Conservation (phyloP, 2,329 filamentous ascomycete genomes). For the Ceratocystis lukuohia region DNA sequence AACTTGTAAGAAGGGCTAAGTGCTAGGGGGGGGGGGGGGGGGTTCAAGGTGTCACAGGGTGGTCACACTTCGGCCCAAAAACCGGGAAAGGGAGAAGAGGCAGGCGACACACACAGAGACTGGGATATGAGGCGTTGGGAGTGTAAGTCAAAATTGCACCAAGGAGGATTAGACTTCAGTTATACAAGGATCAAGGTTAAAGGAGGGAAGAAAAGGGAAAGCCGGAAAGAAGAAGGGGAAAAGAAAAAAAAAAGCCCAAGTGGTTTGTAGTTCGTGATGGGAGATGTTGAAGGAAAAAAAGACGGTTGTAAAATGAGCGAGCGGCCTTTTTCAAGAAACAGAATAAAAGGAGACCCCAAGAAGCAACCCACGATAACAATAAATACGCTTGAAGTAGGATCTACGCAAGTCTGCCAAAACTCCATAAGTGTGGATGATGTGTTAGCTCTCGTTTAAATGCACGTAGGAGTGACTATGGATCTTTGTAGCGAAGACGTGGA, state of each 20-base stretch:
- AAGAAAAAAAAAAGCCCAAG: too few relatives aligned
- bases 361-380: slow-evolving; percentile 3
- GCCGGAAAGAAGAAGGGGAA: neutral
- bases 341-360: neutral
- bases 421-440: slow-evolving; percentile 1
- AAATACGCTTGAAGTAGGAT: neutral
- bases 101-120: neutral
- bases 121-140: neutral
- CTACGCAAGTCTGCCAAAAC: neutral
- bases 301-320: neutral
- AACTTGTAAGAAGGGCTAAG: neutral
- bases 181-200: slow-evolving; percentile 5
- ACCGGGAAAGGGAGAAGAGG: neutral
- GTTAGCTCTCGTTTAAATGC: slow-evolving; percentile 7
- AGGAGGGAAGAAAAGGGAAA: neutral
- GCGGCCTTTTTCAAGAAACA: neutral
- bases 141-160: slow-evolving; percentile 8
- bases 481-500: neutral
- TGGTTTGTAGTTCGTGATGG: too few relatives aligned
- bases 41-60: slow-evolving; percentile 1
- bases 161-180: neutral
- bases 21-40: neutral
- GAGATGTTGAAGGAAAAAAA: neutral
- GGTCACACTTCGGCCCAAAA: neutral
- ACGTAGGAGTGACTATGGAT: neutral